These are phyloP conservation scores for Malassezia cuniculi DNA, from an alignment of 1,284 basidiomycete genomes.

Conservation along the genomic window DNA sequence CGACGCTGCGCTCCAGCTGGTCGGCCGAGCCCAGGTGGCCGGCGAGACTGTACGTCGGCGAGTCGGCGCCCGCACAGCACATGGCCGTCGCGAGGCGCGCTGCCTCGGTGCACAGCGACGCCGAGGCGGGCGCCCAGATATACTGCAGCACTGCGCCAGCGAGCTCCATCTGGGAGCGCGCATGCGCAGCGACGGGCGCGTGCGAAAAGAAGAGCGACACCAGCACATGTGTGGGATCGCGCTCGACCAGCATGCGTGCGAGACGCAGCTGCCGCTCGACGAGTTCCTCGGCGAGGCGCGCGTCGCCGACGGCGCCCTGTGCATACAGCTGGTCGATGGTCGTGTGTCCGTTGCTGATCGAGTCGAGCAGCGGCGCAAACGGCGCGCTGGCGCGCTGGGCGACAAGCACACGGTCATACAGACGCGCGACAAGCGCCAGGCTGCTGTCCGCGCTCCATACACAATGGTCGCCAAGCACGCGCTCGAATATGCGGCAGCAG, in stretches of 20 bases:
- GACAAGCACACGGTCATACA: conserved; percentile 56
- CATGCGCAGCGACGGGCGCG: neutral
- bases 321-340: conserved; percentile 54
- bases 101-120: conserved; percentile 23
- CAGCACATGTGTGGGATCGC: neutral
- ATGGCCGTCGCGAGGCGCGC: conserved; percentile 26
- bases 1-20: conserved; percentile 30
- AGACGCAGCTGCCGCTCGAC: conserved; percentile 58
- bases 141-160: conserved; percentile 17
- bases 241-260: conserved; percentile 34
- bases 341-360: conserved; percentile 55
- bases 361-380: conserved; percentile 60
- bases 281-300: conserved; percentile 56
- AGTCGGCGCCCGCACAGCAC: conserved; percentile 14
- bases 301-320: conserved; percentile 58
- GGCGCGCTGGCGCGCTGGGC: conserved; percentile 54
- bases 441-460: conserved; percentile 37
- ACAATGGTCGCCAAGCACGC: conserved; percentile 53
- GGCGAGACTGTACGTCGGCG: conserved; percentile 20
- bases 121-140: conserved; percentile 18
- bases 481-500: conserved; percentile 56
- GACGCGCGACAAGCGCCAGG: conserved; percentile 42
- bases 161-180: conserved; percentile 17
- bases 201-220: conserved; percentile 2
- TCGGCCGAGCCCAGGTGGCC: conserved; percentile 40